Evolutionary conservation across 495 filamentous ascomycete genomes (phyloP).

Genomic region (Lasiosphaeris hirsuta): DNA sequence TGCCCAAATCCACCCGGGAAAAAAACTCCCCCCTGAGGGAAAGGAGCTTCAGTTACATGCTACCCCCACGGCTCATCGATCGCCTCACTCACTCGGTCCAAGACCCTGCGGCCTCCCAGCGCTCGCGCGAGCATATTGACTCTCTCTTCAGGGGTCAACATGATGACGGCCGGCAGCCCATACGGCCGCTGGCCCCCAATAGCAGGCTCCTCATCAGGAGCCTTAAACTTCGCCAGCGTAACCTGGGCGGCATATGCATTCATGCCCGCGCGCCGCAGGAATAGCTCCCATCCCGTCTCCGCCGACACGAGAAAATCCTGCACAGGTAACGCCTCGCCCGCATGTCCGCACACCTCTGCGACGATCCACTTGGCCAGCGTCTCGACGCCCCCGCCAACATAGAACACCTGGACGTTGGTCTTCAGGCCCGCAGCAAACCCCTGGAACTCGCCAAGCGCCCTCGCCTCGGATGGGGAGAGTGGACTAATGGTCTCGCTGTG

Average conservation of each 20-base stretch:
- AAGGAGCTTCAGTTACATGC: neutral
- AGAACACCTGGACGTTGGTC: conserved; percentile 43
- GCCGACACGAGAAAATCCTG: conserved; percentile 34
- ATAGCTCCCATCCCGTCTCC: conserved; percentile 70
- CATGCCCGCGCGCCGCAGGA: conserved; percentile 67
- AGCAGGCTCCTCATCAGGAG: conserved; percentile 25
- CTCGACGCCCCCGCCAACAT: conserved; percentile 55
- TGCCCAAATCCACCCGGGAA: too few species aligned
- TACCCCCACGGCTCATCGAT: conserved; percentile 35
- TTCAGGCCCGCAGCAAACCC: conserved; percentile 47
- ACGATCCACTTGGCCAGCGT: conserved; percentile 59
- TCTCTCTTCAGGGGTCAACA: conserved; percentile 52
- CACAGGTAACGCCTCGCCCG: conserved; percentile 26
- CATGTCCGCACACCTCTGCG: conserved; percentile 40
- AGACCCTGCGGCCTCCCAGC: conserved; percentile 51
- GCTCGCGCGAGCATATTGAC: conserved; percentile 40
- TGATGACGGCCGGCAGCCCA: conserved; percentile 56
- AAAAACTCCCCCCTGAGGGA: too few species aligned
- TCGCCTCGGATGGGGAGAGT: conserved; percentile 44
- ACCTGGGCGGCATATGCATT: conserved; percentile 80
- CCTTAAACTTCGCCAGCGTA: conserved; percentile 53
- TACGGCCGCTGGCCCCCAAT: conserved; percentile 21
- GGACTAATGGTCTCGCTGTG: conserved; percentile 36
- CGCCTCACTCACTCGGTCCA: conserved; percentile 47
- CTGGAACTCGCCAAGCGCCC: conserved; percentile 53